These are phyloP conservation scores for Russula emetica DNA, from an alignment of 768 basidiomycete genomes.

Conservation along the genomic window DNA sequence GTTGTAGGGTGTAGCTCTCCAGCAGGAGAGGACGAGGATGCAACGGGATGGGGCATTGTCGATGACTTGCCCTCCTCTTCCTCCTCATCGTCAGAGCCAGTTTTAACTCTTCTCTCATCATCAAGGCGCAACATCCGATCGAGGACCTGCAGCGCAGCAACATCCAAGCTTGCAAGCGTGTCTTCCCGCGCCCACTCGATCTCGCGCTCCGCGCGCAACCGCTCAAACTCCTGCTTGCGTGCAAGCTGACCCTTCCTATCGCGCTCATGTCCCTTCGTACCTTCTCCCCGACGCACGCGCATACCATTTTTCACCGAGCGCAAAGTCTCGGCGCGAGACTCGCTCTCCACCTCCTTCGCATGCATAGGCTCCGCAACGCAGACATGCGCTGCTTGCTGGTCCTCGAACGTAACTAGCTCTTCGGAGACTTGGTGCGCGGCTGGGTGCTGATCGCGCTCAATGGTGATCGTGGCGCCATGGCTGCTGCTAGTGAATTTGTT, in stretches of 20 bases:
- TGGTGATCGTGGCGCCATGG: neutral
- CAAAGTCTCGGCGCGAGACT: neutral
- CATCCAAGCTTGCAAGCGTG: constrained; percentile 37
- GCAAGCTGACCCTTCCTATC: constrained; percentile 15
- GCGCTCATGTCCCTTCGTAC: constrained; percentile 30
- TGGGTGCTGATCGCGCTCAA: constrained; percentile 19
- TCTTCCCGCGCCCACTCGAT: constrained; percentile 32
- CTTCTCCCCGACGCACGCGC: constrained; percentile 7
- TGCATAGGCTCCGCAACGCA: constrained; percentile 10
- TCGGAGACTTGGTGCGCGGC: constrained; percentile 20
- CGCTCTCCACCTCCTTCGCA: neutral
- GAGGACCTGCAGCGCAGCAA: constrained; percentile 33
- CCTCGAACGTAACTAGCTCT: constrained; percentile 19
- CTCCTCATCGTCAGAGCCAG: constrained; percentile 32
- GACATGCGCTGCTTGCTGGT: constrained; percentile 1
- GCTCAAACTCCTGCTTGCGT: constrained; percentile 10
- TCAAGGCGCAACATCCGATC: constrained; percentile 30
- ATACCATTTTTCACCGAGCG: neutral
- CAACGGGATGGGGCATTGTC: neutral
- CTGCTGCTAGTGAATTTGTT: neutral
- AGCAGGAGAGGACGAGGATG: neutral
- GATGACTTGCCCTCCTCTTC: constrained; percentile 28
- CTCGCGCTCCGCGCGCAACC: constrained; percentile 5
- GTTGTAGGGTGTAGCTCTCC: neutral
- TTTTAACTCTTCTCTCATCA: constrained; percentile 29